Conservation (phyloP, 768 basidiomycete species). For the Amanita pseudoporphyria region DNA sequence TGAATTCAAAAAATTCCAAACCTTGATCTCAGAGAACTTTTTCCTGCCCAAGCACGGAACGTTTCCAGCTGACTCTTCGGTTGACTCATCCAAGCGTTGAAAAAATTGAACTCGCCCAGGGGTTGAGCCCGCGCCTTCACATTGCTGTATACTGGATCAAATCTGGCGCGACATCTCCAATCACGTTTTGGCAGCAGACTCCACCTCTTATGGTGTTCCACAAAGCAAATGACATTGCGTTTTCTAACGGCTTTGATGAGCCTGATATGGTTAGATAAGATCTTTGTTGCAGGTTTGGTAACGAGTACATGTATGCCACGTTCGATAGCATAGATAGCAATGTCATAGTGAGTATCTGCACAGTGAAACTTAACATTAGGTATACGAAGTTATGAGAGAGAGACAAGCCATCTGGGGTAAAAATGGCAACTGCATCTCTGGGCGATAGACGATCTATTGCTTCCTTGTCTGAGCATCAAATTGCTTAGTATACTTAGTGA, state of each 20-base stretch:
- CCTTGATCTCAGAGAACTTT: conserved; percentile 91
- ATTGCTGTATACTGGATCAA: conserved; percentile 90
- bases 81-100: conserved; percentile 96
- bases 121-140: conserved; percentile 67
- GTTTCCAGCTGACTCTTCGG: conserved; percentile 93
- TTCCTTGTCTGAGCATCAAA: conserved; percentile 65
- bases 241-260: conserved; percentile 70
- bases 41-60: conserved; percentile 92
- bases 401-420: conserved; percentile 79
- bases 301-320: conserved; percentile 81
- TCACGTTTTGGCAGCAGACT: neutral
- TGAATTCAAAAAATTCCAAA: conserved; percentile 3
- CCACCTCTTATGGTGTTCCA: conserved; percentile 90
- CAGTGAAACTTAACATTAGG: neutral
- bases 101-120: conserved; percentile 91
- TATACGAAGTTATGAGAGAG: neutral
- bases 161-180: conserved; percentile 22
- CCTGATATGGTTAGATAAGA: conserved; percentile 72
- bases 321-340: conserved; percentile 80
- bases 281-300: conserved; percentile 88
- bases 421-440: conserved; percentile 87
- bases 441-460: conserved; percentile 72
- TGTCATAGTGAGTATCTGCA: conserved; percentile 74
- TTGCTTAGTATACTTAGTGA: neutral
- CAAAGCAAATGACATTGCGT: conserved; percentile 79